Evolutionary conservation across 352 stramenopile species (phyloP), one percentile per base, ranked within the genome.

Genomic region (Phytopythium aichiense): DNA sequence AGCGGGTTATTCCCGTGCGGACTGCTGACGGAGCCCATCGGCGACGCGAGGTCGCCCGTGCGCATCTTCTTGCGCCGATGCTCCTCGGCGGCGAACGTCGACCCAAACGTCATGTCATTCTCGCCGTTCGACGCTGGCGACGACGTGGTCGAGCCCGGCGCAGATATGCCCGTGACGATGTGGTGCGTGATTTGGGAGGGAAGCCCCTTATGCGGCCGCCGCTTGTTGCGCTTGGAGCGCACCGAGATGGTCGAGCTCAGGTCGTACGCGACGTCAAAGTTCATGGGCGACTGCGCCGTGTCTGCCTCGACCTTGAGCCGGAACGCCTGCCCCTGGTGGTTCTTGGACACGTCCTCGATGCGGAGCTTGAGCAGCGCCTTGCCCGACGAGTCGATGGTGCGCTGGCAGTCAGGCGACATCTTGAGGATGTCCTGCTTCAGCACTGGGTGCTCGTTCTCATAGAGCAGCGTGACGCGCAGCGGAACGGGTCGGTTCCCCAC

Each of bases 271-370:
- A 98, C 88, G 60, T 98, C 89, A 66, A 92, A 92, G 64, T 91
- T 88, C 61, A 92, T 87, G 1, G 85, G 85, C 16, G 81, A 91
- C 64, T 97, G 84, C 12, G 88, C 73, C 20, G 90, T 96, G 66
- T 98, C 92, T 1, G 94, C 77, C 62, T 94, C 88, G 12, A 99
- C 84, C 61, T 97, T 88, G 30, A 98, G 73, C 9, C 84, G 76
- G 68, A 99, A 98, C 9, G 86, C 85, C 71, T 98, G 92, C 40
- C 91, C 92, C 69, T 99, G 96, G 66, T 98, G 95, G 79, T 98
- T 99, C 76, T 98, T 98, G 4, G 88, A 98, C 35, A 99, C 93
- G 68, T 99, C 95, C 64, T 98, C 91, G 25, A 99, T 97, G 20
- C 95, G 84, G 42, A 98, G 78, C 54, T 94, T 91, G 7, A 98